phyloP scores from a whole-genome alignment of 139 green algal species.

The Picochlorum sp. region DNA sequence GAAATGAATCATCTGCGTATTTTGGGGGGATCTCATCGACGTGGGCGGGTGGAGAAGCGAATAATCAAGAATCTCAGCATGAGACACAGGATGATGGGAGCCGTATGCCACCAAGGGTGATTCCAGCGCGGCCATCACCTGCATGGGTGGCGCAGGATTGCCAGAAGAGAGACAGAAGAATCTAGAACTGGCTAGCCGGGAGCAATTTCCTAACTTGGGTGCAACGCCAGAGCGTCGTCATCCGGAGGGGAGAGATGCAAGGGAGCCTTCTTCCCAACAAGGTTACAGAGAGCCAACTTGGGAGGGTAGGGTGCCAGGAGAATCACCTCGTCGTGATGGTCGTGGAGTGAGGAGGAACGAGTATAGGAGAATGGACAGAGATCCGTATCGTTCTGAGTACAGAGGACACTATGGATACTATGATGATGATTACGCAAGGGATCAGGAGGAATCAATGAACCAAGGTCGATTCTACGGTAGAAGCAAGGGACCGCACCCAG shows the following conservation, averaged over 20 bases:
- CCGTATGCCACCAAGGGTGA: conserved; percentile 15
- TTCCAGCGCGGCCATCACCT: conserved; percentile 17
- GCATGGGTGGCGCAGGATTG: conserved; percentile 27
- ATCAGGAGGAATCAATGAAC: too few species aligned
- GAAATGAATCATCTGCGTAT: conserved; percentile 35
- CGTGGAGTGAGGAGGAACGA: background rate
- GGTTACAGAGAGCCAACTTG: background rate
- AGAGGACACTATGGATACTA: too few species aligned
- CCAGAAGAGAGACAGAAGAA: conserved; percentile 26
- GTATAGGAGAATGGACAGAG: too few species aligned
- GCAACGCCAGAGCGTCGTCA: background rate
- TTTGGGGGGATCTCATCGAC: conserved; percentile 16
- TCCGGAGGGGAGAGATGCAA: background rate
- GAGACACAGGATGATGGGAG: background rate
- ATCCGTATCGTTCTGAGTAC: too few species aligned
- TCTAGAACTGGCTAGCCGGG: conserved; percentile 18
- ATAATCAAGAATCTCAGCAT: too few species aligned
- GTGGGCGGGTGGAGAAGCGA: background rate
- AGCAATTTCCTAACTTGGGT: conserved; percentile 28
- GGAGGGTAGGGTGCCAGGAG: background rate
- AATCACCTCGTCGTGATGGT: background rate
- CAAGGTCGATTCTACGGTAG: too few species aligned
- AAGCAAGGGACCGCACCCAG: too few species aligned
- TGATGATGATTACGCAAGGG: too few species aligned
- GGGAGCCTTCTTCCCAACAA: background rate